Percentiles rank a stretch among this genome's conserved stretches.
These are phyloP conservation scores for Sporisorium scitamineum DNA, from an alignment of 1,284 basidiomycete genomes.

Conservation along the genomic window DNA sequence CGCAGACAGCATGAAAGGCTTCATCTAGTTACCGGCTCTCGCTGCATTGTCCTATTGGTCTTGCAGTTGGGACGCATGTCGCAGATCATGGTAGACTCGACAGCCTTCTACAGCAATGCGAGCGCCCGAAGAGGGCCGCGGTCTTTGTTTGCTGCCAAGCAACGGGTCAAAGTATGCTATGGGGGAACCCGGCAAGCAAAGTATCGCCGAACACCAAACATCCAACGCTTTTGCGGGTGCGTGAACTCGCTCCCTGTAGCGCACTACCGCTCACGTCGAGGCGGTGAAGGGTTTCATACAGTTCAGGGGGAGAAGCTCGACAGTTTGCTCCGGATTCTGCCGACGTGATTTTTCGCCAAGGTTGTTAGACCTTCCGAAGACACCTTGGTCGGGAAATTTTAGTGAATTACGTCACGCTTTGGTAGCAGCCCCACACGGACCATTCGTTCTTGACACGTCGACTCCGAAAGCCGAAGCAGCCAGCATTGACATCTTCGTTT, in stretches of 20 bases:
- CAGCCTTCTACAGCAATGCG: neutral
- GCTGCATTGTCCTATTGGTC: too few relatives aligned
- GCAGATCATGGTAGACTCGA: too few relatives aligned
- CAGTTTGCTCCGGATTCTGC: slow-evolving; percentile 28
- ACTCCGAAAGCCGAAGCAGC: slow-evolving; percentile 24
- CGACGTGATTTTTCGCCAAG: neutral
- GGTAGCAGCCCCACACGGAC: neutral
- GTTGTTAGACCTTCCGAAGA: neutral
- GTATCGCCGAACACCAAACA: slow-evolving; percentile 26
- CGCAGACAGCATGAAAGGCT: too few relatives aligned
- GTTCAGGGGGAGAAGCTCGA: neutral
- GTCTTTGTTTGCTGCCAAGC: slow-evolving; percentile 1
- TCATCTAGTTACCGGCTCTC: too few relatives aligned
- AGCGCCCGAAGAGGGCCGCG: slow-evolving; percentile 22
- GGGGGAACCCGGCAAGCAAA: slow-evolving; percentile 26
- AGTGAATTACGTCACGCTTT: slow-evolving; percentile 10
- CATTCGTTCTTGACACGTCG: slow-evolving; percentile 21
- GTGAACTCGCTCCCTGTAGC: slow-evolving; percentile 17
- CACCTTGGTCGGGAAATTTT: neutral
- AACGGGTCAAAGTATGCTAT: slow-evolving; percentile 4
- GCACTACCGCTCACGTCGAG: neutral
- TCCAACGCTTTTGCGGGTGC: neutral
- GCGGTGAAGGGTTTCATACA: neutral
- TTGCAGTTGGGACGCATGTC: too few relatives aligned
- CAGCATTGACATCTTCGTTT: neutral